These are phyloP conservation scores for Byssothecium circinans DNA, from an alignment of 2,329 filamentous ascomycete genomes.

Conservation along the genomic window DNA sequence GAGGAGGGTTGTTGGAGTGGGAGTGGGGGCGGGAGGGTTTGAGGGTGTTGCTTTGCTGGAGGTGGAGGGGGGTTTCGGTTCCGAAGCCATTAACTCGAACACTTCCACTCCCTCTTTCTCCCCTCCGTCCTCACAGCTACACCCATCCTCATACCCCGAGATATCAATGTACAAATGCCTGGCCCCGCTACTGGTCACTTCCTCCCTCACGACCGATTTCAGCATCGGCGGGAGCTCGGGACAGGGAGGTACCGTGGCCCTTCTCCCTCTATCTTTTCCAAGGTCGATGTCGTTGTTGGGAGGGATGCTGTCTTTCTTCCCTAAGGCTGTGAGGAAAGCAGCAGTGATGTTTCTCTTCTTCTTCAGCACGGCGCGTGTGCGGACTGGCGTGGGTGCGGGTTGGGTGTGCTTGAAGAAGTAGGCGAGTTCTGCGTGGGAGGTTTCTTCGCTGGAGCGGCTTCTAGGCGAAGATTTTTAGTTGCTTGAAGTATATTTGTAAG, in stretches of 20 bases:
- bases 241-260: not conserved
- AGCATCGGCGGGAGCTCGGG: not conserved
- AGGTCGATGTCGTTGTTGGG: too few species aligned
- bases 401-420: not conserved
- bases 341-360: not conserved
- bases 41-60: too few species aligned
- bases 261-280: not conserved
- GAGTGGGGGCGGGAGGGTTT: conserved; percentile 1
- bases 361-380: not conserved
- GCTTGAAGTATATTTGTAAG: too few species aligned
- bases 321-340: too few species aligned
- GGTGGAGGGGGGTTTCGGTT: too few species aligned
- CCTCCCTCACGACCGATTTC: not conserved
- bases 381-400: not conserved
- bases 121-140: not conserved
- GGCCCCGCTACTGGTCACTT: not conserved
- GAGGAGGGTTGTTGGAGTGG: conserved; percentile 13
- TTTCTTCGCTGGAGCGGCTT: not conserved
- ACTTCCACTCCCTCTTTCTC: conserved; percentile 11
- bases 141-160: not conserved
- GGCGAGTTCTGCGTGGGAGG: not conserved
- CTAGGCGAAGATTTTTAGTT: too few species aligned
- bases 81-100: too few species aligned
- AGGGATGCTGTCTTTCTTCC: too few species aligned
- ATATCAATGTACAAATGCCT: not conserved